phyloP scores from a whole-genome alignment of 257 asterid species.

The Cinchona pubescens region DNA sequence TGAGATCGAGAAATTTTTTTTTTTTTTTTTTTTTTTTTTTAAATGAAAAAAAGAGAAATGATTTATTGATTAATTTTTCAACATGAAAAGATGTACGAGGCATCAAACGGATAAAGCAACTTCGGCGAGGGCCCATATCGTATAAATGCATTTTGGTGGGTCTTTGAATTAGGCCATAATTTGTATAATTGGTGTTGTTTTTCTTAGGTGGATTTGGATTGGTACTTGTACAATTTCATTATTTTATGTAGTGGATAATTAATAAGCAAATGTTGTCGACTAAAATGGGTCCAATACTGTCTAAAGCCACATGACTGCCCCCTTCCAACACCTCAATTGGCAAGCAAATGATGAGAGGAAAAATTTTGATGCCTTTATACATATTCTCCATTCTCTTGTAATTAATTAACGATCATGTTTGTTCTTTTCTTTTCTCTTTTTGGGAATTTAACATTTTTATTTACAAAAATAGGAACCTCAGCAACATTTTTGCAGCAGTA shows the following conservation, averaged over 20 bases:
- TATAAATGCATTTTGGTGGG: constrained; percentile 7
- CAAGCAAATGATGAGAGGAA: neutral
- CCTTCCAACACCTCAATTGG: neutral
- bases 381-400: too few relatives aligned
- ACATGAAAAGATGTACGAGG: neutral
- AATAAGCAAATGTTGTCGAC: neutral
- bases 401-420: neutral
- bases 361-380: neutral
- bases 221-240: neutral
- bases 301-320: constrained; percentile 5
- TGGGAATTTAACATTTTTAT: neutral
- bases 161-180: neutral
- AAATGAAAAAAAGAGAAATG: too few relatives aligned
- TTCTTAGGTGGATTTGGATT: neutral
- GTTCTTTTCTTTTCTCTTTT: neutral
- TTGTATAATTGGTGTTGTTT: neutral
- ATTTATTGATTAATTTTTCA: too few relatives aligned
- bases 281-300: neutral
- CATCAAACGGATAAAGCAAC: constrained; percentile 2
- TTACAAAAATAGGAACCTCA: neutral
- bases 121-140: neutral
- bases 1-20: too few relatives aligned
- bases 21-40: too few relatives aligned
- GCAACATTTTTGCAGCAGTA: neutral
- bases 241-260: neutral